phyloP scores from a whole-genome alignment of 345 rosid genomes.

The Noccaea bulbosa region DNA sequence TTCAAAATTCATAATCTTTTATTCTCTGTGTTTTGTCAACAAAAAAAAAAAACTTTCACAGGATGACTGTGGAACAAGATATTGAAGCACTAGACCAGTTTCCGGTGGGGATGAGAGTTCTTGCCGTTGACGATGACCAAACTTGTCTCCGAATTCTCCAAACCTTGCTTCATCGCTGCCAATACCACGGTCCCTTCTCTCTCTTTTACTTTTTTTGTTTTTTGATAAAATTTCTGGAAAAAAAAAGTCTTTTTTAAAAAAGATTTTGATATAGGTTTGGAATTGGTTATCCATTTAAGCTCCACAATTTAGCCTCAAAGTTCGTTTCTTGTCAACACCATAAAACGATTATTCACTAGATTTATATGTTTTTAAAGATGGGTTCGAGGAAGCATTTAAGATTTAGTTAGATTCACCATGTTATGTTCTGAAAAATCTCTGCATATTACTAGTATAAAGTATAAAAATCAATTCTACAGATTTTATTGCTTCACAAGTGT shows the following conservation, averaged over 20 bases:
- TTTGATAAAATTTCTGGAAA: neutral
- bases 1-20: neutral
- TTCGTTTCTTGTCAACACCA: constrained; percentile 4
- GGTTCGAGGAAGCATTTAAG: constrained; percentile 4
- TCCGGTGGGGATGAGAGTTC: constrained; percentile 76
- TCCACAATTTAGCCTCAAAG: constrained; percentile 30
- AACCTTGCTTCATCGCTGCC: constrained; percentile 67
- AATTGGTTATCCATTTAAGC: constrained; percentile 21
- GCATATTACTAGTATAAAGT: neutral
- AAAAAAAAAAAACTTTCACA: neutral
- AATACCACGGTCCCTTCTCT: constrained; percentile 57
- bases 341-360: neutral
- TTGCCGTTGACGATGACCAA: constrained; percentile 83
- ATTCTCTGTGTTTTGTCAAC: constrained; percentile 23
- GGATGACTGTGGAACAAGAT: constrained; percentile 58
- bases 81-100: constrained; percentile 56
- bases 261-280: neutral
- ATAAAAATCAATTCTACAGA: neutral
- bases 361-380: neutral
- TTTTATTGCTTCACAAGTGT: neutral
- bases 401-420: constrained; percentile 25
- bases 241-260: no score
- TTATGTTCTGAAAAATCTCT: neutral
- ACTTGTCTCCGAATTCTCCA: constrained; percentile 65
- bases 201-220: neutral